phyloP scores from a whole-genome alignment of 192 early-diverging fungal genomes.

The Coemansia sp. region DNA sequence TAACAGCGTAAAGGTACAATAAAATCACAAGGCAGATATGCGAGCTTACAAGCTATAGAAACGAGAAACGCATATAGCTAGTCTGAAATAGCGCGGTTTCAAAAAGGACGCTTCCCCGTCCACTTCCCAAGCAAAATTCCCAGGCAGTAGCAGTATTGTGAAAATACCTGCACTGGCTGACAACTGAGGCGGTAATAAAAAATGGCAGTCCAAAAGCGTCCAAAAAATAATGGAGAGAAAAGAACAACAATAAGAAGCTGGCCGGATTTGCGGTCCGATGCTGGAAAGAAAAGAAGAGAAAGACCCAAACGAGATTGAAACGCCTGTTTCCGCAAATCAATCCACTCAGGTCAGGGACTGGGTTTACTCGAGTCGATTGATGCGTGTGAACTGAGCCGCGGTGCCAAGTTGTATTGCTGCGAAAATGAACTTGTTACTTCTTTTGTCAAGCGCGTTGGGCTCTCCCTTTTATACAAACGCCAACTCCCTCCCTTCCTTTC shows the following conservation, averaged over 20 bases:
- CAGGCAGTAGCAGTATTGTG: conserved; percentile 30
- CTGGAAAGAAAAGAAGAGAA: conserved; percentile 4
- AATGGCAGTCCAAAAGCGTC: conserved; percentile 3
- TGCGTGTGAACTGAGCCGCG: conserved; percentile 1
- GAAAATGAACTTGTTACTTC: neutral
- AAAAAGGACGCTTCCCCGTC: conserved; percentile 1
- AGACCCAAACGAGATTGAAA: conserved; percentile 1
- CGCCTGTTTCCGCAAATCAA: conserved; percentile 5
- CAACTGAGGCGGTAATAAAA: conserved; percentile 10
- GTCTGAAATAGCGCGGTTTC: conserved; percentile 9
- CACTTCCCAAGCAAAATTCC: conserved; percentile 16
- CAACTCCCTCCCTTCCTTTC: neutral
- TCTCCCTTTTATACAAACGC: conserved; percentile 2
- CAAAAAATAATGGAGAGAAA: neutral
- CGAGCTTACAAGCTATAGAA: conserved; percentile 21
- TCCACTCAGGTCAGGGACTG: neutral
- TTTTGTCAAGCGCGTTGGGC: neutral
- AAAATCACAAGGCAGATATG: conserved; percentile 4
- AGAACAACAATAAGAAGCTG: neutral
- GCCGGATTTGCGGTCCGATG: conserved; percentile 6
- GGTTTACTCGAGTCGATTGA: neutral
- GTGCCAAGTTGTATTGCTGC: neutral
- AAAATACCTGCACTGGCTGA: conserved; percentile 3
- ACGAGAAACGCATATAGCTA: neutral
- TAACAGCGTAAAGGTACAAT: conserved; percentile 9